A percentile compares a stretch with the other conserved stretches of the same genome.
Evolutionary conservation across 1,284 basidiomycete species (phyloP).

Genomic region (Fistulina hepatica): DNA sequence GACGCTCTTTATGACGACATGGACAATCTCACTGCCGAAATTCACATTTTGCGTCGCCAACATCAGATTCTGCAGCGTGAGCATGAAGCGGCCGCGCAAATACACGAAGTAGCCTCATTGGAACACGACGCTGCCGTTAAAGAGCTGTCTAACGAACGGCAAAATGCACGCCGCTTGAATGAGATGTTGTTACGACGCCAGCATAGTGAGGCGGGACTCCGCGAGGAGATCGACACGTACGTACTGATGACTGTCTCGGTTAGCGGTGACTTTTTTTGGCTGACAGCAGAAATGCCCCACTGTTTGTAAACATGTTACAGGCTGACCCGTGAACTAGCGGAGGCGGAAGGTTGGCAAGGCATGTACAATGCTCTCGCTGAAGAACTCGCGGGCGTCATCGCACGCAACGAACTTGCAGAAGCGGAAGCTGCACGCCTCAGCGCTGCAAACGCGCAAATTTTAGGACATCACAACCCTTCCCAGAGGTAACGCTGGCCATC

Average conservation of each 20-base stretch:
- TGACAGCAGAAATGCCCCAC: not conserved
- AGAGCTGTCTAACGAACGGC: constrained; percentile 34
- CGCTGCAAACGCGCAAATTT: constrained; percentile 66
- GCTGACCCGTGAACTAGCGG: constrained; percentile 42
- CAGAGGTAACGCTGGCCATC: too few species aligned
- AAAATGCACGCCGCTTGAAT: constrained; percentile 36
- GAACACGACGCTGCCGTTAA: constrained; percentile 21
- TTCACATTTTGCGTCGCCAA: too few species aligned
- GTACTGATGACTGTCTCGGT: constrained; percentile 17
- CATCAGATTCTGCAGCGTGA: not conserved
- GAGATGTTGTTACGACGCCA: constrained; percentile 40
- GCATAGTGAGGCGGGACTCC: constrained; percentile 50
- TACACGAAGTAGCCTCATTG: constrained; percentile 18
- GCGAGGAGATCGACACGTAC: constrained; percentile 52
- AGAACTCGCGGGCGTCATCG: constrained; percentile 49
- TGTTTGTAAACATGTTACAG: too few species aligned
- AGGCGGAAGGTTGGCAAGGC: constrained; percentile 51
- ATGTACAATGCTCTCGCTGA: constrained; percentile 54
- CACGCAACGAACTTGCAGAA: constrained; percentile 63
- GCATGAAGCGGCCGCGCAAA: not conserved
- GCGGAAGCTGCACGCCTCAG: constrained; percentile 56
- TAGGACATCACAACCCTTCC: constrained; percentile 22
- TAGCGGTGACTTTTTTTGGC: not conserved
- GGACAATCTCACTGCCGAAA: too few species aligned
- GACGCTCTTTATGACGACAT: not conserved